These are phyloP conservation scores for Spathaspora gorwiae DNA, from an alignment of 805 yeast genomes.

Conservation along the genomic window DNA sequence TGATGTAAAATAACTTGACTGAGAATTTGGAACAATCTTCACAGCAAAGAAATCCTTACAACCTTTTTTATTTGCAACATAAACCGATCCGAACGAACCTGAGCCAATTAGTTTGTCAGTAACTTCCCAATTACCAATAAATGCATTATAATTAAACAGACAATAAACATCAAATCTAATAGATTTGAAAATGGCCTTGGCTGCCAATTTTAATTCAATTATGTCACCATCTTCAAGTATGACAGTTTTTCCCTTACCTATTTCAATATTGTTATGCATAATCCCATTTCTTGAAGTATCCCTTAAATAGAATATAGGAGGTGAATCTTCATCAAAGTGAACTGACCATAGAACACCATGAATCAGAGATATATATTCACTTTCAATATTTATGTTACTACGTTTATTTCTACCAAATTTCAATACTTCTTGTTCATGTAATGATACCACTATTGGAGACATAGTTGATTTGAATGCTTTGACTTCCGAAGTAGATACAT, in stretches of 20 bases:
- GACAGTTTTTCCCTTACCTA: conserved; percentile 26
- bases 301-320: conserved; percentile 46
- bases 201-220: conserved; percentile 27
- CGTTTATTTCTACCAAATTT: conserved; percentile 41
- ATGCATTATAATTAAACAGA: background rate
- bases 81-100: conserved; percentile 59
- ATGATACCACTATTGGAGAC: conserved; percentile 1
- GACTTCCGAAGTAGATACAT: too few relatives aligned
- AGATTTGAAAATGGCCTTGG: background rate
- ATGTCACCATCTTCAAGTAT: conserved; percentile 36
- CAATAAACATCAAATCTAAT: background rate
- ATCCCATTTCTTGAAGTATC: conserved; percentile 53
- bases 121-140: conserved; percentile 36
- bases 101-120: conserved; percentile 41
- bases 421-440: conserved; percentile 27
- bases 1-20: background rate
- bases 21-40: conserved; percentile 28
- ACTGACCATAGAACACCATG: conserved; percentile 50
- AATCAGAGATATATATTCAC: conserved; percentile 38
- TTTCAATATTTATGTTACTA: conserved; percentile 27
- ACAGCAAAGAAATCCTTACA: conserved; percentile 42
- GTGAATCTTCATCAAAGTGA: conserved; percentile 44
- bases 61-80: conserved; percentile 24
- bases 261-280: conserved; percentile 31
- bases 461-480: too few relatives aligned